These are phyloP conservation scores for Austroboletus eburneus DNA, from an alignment of 768 basidiomycete genomes.

Conservation along the genomic window DNA sequence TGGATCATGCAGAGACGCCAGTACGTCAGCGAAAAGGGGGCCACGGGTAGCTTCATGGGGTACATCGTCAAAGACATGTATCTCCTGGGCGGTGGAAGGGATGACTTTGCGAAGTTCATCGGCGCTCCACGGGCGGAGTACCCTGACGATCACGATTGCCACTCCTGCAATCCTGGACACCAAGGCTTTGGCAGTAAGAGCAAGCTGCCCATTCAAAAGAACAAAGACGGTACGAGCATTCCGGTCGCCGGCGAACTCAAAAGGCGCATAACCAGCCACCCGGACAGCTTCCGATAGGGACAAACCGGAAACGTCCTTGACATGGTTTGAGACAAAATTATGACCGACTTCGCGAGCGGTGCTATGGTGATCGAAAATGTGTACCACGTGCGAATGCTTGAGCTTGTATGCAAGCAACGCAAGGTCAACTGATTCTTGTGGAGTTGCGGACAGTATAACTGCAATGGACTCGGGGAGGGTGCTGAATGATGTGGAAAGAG, in stretches of 20 bases:
- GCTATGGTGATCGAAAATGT: slow-evolving; percentile 87
- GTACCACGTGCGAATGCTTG: slow-evolving; percentile 66
- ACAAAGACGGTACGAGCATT: slow-evolving; percentile 66
- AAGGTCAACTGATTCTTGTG: slow-evolving; percentile 78
- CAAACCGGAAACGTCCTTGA: slow-evolving; percentile 26
- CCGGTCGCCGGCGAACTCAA: slow-evolving; percentile 69
- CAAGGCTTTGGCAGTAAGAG: slow-evolving; percentile 56
- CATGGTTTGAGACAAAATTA: slow-evolving; percentile 37
- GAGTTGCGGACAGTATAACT: slow-evolving; percentile 78
- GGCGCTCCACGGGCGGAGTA: slow-evolving; percentile 82
- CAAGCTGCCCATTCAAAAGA: slow-evolving; percentile 70
- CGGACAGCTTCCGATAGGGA: slow-evolving; percentile 48
- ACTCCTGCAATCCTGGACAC: slow-evolving; percentile 44
- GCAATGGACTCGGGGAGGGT: slow-evolving; percentile 63
- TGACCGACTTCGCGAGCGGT: slow-evolving; percentile 73
- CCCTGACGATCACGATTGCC: slow-evolving; percentile 68
- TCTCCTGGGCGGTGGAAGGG: slow-evolving; percentile 51
- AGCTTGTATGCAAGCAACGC: slow-evolving; percentile 72
- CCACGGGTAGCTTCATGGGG: slow-evolving; percentile 59
- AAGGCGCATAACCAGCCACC: slow-evolving; percentile 63
- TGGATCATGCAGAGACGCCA: slow-evolving; percentile 50
- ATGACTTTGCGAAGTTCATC: slow-evolving; percentile 54
- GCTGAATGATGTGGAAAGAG: slow-evolving; percentile 55
- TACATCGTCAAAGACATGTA: slow-evolving; percentile 81
- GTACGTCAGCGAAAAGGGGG: slow-evolving; percentile 67